phyloP scores from a whole-genome alignment of 1,284 basidiomycete species.

The Irpex sp. region DNA sequence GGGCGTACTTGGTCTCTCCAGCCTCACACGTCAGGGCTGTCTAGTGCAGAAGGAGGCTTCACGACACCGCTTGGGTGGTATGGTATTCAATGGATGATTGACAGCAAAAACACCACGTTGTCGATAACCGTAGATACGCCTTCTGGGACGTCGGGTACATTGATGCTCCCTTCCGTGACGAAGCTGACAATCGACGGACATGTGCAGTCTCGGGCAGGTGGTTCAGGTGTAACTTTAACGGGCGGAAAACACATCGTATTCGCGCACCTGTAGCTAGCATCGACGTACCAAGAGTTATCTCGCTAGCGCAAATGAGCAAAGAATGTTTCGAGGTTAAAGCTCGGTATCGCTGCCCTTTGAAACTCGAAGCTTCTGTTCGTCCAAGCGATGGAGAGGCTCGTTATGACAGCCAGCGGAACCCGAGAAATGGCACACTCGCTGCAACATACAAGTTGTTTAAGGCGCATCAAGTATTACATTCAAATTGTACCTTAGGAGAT shows the following conservation, averaged over 20 bases:
- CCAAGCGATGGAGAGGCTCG: too few relatives aligned
- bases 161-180: background rate
- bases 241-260: background rate
- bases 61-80: constrained; percentile 41
- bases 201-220: background rate
- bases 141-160: constrained; percentile 3
- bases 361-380: too few relatives aligned
- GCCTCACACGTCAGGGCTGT: constrained; percentile 37
- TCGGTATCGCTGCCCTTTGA: too few relatives aligned
- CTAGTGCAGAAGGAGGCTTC: constrained; percentile 38
- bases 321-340: too few relatives aligned
- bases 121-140: constrained; percentile 1
- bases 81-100: constrained; percentile 30
- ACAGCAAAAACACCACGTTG: background rate
- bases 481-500: too few relatives aligned
- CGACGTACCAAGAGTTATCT: background rate
- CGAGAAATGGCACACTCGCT: too few relatives aligned
- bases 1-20: constrained; percentile 40
- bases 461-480: too few relatives aligned
- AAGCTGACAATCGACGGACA: background rate
- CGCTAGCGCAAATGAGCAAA: too few relatives aligned
- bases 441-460: too few relatives aligned
- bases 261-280: background rate
- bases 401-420: too few relatives aligned
- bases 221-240: background rate